phyloP scores from a whole-genome alignment of 257 asterid genomes.

The Anisodus acutangulus region DNA sequence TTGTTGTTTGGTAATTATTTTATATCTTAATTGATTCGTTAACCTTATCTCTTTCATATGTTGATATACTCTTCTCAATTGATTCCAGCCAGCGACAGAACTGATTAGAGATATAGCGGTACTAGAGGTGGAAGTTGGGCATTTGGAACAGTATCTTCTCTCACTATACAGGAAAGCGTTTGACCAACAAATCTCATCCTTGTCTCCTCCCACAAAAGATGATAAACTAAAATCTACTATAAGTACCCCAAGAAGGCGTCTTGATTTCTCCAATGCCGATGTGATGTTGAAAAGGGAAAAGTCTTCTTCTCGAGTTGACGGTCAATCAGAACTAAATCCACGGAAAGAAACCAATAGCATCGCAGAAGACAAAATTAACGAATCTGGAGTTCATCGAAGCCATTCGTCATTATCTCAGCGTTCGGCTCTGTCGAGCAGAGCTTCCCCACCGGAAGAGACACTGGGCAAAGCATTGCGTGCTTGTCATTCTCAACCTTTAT shows the following conservation, averaged over 20 bases:
- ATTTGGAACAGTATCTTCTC: conserved; percentile 95
- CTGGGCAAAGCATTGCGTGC: conserved; percentile 75
- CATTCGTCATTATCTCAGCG: conserved; percentile 80
- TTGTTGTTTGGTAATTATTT: neutral
- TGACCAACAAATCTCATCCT: conserved; percentile 64
- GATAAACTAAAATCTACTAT: conserved; percentile 56
- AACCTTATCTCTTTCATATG: neutral
- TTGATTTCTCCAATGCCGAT: conserved; percentile 69
- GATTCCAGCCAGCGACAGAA: conserved; percentile 86
- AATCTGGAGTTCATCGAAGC: conserved; percentile 73
- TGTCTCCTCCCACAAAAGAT: conserved; percentile 59
- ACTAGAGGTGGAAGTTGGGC: conserved; percentile 90
- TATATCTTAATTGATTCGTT: neutral
- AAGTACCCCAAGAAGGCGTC: conserved; percentile 72
- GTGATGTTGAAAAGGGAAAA: conserved; percentile 45
- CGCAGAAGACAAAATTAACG: conserved; percentile 57
- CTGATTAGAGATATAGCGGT: conserved; percentile 89
- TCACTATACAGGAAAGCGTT: conserved; percentile 89
- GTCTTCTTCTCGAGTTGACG: conserved; percentile 40
- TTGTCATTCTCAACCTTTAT: conserved; percentile 19
- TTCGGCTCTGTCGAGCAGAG: conserved; percentile 43
- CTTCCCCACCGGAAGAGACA: conserved; percentile 58
- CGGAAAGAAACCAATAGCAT: conserved; percentile 46
- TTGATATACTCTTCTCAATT: conserved; percentile 10
- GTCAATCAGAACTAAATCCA: conserved; percentile 38